phyloP scores from a whole-genome alignment of 176 grass and related monocot species.

The Dendrocalamus sinicus region DNA sequence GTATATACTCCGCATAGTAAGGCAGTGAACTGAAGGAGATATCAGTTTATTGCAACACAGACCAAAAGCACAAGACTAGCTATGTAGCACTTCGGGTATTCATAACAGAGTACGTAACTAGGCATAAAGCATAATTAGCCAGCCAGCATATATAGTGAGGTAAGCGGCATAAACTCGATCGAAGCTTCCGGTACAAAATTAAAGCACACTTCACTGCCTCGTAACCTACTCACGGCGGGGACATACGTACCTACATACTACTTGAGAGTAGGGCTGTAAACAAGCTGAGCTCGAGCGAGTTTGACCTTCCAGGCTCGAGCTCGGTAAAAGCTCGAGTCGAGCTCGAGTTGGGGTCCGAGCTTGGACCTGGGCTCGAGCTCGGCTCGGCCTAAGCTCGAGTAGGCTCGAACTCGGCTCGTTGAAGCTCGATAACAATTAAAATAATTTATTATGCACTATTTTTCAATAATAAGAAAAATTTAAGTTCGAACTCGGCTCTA shows the following conservation, averaged over 20 bases:
- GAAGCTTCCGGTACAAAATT: background rate
- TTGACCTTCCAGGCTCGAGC: no score
- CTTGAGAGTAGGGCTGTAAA: no score
- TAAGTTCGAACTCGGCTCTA: no score
- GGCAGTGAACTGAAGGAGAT: background rate
- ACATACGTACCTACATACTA: background rate
- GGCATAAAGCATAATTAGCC: background rate
- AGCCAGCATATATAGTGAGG: background rate
- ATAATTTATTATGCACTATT: no score
- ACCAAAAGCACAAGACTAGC: background rate
- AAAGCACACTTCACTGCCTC: slow-evolving; percentile 19
- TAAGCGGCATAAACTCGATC: slow-evolving; percentile 8
- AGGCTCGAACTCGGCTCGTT: no score
- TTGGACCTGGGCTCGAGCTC: no score
- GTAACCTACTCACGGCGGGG: background rate
- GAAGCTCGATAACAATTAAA: no score
- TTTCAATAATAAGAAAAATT: no score
- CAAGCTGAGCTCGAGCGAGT: no score
- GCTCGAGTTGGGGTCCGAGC: no score
- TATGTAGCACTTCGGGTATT: background rate
- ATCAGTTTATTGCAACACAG: slow-evolving; percentile 16
- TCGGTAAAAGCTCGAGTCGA: no score
- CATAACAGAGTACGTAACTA: slow-evolving; percentile 9
- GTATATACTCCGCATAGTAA: background rate
- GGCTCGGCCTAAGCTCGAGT: no score